Conservation (phyloP, 148 eudicot genomes). For the Amaranthus cruentus region DNA sequence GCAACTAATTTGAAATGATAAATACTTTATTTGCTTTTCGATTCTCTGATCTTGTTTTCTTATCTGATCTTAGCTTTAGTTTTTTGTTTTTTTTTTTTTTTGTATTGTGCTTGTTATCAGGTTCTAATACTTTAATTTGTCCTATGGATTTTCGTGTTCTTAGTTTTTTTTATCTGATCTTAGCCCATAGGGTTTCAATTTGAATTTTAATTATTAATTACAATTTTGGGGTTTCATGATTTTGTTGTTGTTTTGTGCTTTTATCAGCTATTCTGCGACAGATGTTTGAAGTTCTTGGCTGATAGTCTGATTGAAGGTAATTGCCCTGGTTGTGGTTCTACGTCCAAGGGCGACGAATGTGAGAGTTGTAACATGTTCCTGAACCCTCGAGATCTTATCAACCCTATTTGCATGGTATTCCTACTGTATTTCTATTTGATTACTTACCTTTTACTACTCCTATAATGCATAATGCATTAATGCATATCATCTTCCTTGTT, state of each 20-base stretch:
- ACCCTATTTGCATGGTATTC: slow-evolving; percentile 8
- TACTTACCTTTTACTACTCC: neutral
- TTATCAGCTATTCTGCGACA: neutral
- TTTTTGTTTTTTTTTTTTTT: too few species aligned
- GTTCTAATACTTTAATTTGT: neutral
- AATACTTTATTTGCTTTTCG: too few species aligned
- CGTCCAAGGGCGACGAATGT: slow-evolving; percentile 13
- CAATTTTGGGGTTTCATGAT: too few species aligned
- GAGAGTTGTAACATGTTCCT: slow-evolving; percentile 1
- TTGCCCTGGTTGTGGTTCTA: slow-evolving; percentile 4
- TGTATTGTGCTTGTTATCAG: neutral
- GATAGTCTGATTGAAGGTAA: slow-evolving; percentile 11
- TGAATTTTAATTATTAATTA: too few species aligned
- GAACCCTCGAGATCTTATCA: neutral
- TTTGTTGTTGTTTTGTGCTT: too few species aligned
- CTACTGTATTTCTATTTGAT: too few species aligned
- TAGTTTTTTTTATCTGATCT: too few species aligned
- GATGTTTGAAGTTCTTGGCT: slow-evolving; percentile 6
- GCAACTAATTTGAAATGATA: too few species aligned
- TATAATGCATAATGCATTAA: neutral
- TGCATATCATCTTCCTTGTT: neutral
- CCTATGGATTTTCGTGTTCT: too few species aligned
- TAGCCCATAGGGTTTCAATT: too few species aligned
- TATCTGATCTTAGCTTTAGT: too few species aligned
- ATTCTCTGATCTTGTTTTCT: too few species aligned